These are phyloP conservation scores for Paramecium sexaurelia DNA, from an alignment of 73 alveolate species.

Conservation along the genomic window DNA sequence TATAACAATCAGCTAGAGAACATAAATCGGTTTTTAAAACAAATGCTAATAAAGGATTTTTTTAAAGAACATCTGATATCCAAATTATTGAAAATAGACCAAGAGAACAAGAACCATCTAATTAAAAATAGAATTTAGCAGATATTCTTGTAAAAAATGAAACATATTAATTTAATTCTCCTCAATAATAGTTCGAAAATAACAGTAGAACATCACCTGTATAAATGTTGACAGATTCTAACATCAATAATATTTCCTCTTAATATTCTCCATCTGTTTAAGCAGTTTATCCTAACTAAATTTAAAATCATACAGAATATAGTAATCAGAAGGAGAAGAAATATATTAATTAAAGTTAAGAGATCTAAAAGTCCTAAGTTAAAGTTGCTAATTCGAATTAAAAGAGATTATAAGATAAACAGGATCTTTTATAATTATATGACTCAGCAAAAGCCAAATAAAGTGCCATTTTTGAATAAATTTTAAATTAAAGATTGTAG, in stretches of 20 bases:
- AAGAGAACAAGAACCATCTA: background rate
- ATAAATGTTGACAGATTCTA: background rate
- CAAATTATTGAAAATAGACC: constrained; percentile 39
- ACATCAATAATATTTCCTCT: background rate
- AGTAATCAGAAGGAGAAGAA: background rate
- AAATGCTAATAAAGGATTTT: constrained; percentile 43
- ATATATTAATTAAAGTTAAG: background rate
- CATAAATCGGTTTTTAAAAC: constrained; percentile 19
- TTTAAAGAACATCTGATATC: constrained; percentile 41
- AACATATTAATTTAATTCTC: background rate
- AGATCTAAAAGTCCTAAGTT: background rate
- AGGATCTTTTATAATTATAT: constrained; percentile 10
- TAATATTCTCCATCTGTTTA: background rate
- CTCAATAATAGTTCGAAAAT: background rate
- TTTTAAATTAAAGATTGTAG: background rate
- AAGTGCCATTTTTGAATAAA: background rate
- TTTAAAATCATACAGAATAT: background rate
- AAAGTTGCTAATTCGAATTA: background rate
- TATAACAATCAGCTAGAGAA: constrained; percentile 25
- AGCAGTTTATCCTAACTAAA: background rate
- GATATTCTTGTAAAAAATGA: constrained; percentile 5
- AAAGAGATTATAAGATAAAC: background rate
- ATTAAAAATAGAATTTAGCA: background rate
- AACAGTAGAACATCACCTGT: background rate
- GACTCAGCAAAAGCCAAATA: constrained; percentile 31